Base-by-base conservation (phyloP, 2,329 filamentous ascomycete species). In the Botrytis tulipae region DNA sequence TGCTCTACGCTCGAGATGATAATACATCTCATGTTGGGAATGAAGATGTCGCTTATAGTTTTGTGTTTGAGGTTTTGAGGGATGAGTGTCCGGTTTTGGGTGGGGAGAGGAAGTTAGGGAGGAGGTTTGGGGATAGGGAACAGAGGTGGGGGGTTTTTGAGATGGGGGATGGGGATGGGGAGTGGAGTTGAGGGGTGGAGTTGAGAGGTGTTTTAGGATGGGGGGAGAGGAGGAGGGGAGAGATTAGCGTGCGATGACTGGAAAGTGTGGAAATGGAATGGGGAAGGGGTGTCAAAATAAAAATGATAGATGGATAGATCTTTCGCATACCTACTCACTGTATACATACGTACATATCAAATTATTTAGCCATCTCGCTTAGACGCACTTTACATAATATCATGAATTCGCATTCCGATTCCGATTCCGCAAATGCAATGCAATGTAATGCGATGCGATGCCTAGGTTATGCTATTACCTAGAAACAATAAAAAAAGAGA, bases 121-220 rank as follows among this genome's bases (percentile, higher is more conserved):
- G 73, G 2, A 77, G 61, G 32, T 82, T 81, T 73, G 82, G 80
- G 4, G 77, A 74, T 40, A 82, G 88, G 70, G 88, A 90, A 80
- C 85, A 87, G 82, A 82, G 85, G 60, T 90, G 88, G 88, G 84
- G 82, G 0, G 83, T 84, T 4, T 83, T 90, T 14, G 83, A 85
- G 79, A 78, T 12, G 84, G 46, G 77, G 74, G 4, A 83, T 82
- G 46, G 78, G 75, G 3, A 83, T 82, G 74, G 63, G 37, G 37
- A 7, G 18, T 22, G 69, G 32, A 32, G 32, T 32, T 32, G 32
- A 32, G 22, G n/a, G 44, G 18, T 46, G 44, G 44, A 46, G 18
- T 22, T 46, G 18, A 46, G 44, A 7, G 44, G 9, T 46, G 44
- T 20, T 46, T 48, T 48, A 25, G 3, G 79, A 78, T 10, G 84